Base-by-base conservation (phyloP, 441 rosid species). In the Corymbia calophylla region DNA sequence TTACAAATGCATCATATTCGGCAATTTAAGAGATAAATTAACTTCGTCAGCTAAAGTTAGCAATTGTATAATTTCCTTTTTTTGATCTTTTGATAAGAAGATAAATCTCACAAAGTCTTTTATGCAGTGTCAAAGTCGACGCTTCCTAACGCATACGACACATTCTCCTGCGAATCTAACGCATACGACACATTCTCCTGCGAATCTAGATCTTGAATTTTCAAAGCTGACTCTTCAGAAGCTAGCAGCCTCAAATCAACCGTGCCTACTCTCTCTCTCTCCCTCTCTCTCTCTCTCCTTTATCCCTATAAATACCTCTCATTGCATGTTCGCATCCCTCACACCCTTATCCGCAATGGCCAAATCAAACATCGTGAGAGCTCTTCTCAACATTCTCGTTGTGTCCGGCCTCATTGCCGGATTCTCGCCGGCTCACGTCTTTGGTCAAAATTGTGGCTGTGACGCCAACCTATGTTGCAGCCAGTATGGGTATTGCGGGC, bases 381-480 rank as follows among this genome's bases (percentile, higher is more conserved):
- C 49, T 73, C 82, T 73, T 73, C 49, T 73, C 25, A 39, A 39
- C 82, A 12, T 73, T 35, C 82, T 73, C 3, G 49, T 19, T 29
- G 29, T 73, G 82, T 73, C 54, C 12, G 31, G 53, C 35, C 66
- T 88, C 54, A 7, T 82, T 9, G 87, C 49, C 62, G 70, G 77
- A n/a, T 25, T 88, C 54, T 21, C 56, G 25, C 82, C 94, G 15
- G 21, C 88, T 89, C 86, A 49, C n/a, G 93, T 86, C 53, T 82
- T 88, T 87, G 92, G 92, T n/a, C 96, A 94, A 56, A 91, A 92
- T 90, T 95, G 96, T 58, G 92, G 92, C 10, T 92, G 95, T 10
- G 87, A 91, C 4, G 18, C 90, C 18, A 21, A 86, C 90, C 86
- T 91, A 6, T 93, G 95, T 32, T 93, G 95, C 53, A 92, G 94